phyloP scores from a whole-genome alignment of 768 basidiomycete species.

The Termitomyces sp. region DNA sequence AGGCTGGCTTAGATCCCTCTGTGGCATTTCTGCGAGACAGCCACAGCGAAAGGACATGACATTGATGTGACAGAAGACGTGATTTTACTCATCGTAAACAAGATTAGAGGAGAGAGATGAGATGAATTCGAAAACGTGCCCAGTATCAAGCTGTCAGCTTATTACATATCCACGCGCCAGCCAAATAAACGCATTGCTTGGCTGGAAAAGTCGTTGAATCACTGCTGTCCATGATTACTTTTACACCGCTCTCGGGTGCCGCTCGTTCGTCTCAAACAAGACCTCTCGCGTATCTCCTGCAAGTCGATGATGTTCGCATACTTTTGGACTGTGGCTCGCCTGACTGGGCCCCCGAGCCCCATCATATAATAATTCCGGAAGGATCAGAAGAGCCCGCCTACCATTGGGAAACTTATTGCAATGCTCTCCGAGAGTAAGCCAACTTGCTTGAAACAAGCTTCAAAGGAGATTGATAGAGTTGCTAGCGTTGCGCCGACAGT shows the following conservation, averaged over 20 bases:
- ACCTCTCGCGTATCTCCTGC: conserved; percentile 81
- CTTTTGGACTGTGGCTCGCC: conserved; percentile 94
- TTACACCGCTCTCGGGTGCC: conserved; percentile 85
- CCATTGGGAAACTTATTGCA: conserved; percentile 63
- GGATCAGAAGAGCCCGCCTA: conserved; percentile 25
- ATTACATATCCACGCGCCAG: conserved; percentile 13
- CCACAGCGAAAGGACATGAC: not conserved
- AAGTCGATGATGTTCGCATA: conserved; percentile 91
- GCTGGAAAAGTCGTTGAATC: conserved; percentile 2
- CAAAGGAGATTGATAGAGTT: not conserved
- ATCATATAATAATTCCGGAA: conserved; percentile 28
- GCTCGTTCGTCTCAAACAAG: conserved; percentile 60
- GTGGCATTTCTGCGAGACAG: too few relatives aligned
- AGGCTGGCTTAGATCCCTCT: too few relatives aligned
- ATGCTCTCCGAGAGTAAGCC: conserved; percentile 62
- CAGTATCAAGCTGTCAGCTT: not conserved
- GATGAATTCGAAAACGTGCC: conserved; percentile 12
- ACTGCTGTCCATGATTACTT: conserved; percentile 72
- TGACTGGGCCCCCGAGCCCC: conserved; percentile 70
- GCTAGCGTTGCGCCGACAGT: conserved; percentile 71
- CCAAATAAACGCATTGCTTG: conserved; percentile 14
- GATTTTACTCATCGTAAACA: not conserved
- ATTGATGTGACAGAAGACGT: not conserved
- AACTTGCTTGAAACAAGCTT: not conserved
- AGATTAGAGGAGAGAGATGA: not conserved